Base-by-base conservation (phyloP, 768 basidiomycete species). In the Calocybe gangraenosa region DNA sequence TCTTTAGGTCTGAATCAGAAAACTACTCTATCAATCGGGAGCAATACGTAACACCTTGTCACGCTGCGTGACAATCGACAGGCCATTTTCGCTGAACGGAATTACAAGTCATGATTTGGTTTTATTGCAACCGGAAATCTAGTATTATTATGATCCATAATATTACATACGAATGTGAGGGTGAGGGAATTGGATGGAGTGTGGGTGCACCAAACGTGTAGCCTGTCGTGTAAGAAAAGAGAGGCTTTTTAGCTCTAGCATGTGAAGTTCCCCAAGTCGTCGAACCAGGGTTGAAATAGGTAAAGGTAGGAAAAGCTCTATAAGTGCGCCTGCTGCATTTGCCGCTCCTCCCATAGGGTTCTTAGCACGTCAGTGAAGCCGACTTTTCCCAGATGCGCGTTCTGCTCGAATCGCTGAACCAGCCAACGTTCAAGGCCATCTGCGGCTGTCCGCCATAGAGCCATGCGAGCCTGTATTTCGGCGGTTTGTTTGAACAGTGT, bases 401-500 rank as follows among this genome's bases (percentile, higher is more conserved):
- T 97, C 62, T 91, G 84, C 64, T 89, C 85, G 55, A 97, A 96
- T 47, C 92, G 77, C 65, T 93, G 82, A 19, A 84, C 82, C 42
- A 92, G 79, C 81, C 87, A 92, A 55, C 70, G 73, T 69, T 97
- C 94, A 32, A 97, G 70, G 52, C 80, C 78, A 63, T 91, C 85
- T 6, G 91, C 87, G 38, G 90, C 80, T 25, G 77, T 78, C 57
- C 87, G 74, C 88, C 90, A 92, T 44, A 90, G 68, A 2, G 79
- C 71, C 78, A 87, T 78, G 44, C 89, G 80, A 2, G 89, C 79
- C 61, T 92, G 87, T 44, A 97, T 82, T 66, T 93, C 86, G 2
- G 94, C 94, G n/a, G 92, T 91, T 64, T 96, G 94, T 3, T 70
- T 63, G 62, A 97, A 97, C 21, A 73, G 58, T 7, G 92, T 96